Percentiles rank a stretch among this genome's conserved stretches.
Evolutionary conservation across 2,329 filamentous ascomycete genomes (phyloP).

Genomic region (Escovopsis sp.): DNA sequence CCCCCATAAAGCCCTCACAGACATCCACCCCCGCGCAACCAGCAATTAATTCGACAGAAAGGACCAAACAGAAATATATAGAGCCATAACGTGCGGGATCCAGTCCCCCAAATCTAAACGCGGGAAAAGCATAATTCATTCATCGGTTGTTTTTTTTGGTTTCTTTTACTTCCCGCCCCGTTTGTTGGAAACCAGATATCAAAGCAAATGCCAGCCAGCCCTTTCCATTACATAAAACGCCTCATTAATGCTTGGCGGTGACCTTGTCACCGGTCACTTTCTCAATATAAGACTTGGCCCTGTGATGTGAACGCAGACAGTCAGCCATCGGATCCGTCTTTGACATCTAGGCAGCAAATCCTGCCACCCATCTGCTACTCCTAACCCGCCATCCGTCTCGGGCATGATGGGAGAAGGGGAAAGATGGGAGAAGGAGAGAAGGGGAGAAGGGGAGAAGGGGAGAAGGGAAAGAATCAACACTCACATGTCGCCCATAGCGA

Average conservation of each 20-base stretch:
- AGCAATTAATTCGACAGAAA: background rate
- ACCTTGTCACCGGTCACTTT: conserved; percentile 49
- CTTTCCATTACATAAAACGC: conserved; percentile 13
- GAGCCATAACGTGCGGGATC: background rate
- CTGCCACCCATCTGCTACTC: background rate
- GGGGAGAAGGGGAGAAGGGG: too few species aligned
- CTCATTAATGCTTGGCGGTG: conserved; percentile 51
- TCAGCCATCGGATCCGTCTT: conserved; percentile 10
- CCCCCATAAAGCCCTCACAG: background rate
- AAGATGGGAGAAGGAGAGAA: background rate
- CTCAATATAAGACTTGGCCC: conserved; percentile 54
- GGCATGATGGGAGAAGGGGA: background rate
- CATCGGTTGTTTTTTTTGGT: background rate
- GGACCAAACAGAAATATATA: background rate
- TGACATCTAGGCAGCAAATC: too few species aligned
- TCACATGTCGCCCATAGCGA: conserved; percentile 94
- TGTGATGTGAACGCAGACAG: conserved; percentile 15
- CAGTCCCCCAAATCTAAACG: background rate
- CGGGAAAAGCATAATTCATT: background rate
- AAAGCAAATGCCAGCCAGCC: conserved; percentile 1
- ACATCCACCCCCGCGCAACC: background rate
- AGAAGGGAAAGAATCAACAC: conserved; percentile 31
- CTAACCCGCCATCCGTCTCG: background rate
- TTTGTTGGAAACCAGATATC: too few species aligned
- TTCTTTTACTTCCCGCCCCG: too few species aligned